A percentile compares a stretch with the other conserved stretches of the same genome.
Evolutionary conservation across 768 basidiomycete species (phyloP).

Genomic region (Mycena rosella): DNA sequence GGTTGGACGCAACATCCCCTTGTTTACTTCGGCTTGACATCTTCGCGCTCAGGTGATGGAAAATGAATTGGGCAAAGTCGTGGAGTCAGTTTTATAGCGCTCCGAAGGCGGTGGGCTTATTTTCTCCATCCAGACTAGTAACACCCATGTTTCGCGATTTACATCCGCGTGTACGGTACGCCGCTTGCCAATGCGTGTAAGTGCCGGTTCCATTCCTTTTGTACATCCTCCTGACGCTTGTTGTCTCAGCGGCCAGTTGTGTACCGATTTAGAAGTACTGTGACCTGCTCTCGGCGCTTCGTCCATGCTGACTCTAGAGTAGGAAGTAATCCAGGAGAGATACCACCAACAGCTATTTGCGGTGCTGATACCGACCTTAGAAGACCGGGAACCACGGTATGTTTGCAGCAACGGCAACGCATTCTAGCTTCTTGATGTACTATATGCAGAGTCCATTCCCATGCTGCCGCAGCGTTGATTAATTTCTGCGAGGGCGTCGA

Average conservation of each 20-base stretch:
- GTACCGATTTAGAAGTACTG: conserved; percentile 86
- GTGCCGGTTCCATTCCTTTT: conserved; percentile 36
- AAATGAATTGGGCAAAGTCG: conserved; percentile 84
- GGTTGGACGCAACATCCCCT: conserved; percentile 47
- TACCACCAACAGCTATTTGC: conserved; percentile 78
- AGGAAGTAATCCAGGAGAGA: conserved; percentile 82
- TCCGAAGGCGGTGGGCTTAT: conserved; percentile 20
- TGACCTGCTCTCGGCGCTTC: neutral
- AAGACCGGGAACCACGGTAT: conserved; percentile 81
- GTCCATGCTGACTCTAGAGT: conserved; percentile 4
- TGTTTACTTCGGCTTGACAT: neutral
- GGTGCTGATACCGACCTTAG: conserved; percentile 78
- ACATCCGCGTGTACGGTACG: conserved; percentile 81
- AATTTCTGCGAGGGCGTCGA: conserved; percentile 93
- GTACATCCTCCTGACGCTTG: too few species aligned
- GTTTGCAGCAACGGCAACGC: too few species aligned
- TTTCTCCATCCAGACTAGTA: conserved; percentile 65
- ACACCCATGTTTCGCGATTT: conserved; percentile 82
- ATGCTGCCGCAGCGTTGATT: conserved; percentile 89
- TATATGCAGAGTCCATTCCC: conserved; percentile 78
- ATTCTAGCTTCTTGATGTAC: conserved; percentile 5
- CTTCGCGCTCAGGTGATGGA: conserved; percentile 70
- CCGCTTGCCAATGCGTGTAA: conserved; percentile 92
- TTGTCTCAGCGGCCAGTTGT: conserved; percentile 79
- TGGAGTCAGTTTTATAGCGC: conserved; percentile 67